Evolutionary conservation across 495 filamentous ascomycete species (phyloP).

Genomic region (Mycothermus thermophilus): DNA sequence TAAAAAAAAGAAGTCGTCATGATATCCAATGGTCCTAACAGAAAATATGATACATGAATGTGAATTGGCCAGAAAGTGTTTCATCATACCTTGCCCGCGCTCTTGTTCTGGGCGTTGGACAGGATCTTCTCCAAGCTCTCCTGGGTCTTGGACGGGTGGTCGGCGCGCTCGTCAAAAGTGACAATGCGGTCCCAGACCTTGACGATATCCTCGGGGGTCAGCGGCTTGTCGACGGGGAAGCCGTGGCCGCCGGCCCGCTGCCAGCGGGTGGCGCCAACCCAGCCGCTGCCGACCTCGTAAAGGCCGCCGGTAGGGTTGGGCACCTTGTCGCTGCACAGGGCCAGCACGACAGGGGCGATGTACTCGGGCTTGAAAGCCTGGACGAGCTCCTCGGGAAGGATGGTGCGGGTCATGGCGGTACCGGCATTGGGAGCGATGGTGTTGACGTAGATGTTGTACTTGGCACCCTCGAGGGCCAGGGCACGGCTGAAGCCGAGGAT

Average conservation of each 20-base stretch:
- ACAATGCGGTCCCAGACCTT: slow-evolving; percentile 66
- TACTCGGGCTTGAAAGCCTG: slow-evolving; percentile 99
- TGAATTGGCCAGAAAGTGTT: too few relatives aligned
- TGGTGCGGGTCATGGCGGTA: slow-evolving; percentile 86
- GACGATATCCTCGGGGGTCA: slow-evolving; percentile 77
- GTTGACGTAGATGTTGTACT: slow-evolving; percentile 98
- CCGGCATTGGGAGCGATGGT: slow-evolving; percentile 97
- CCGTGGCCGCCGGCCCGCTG: slow-evolving; percentile 81
- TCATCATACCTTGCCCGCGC: slow-evolving; percentile 38
- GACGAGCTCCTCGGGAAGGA: slow-evolving; percentile 95
- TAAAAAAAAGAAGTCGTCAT: too few relatives aligned
- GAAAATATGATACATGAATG: too few relatives aligned
- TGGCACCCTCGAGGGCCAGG: slow-evolving; percentile 81
- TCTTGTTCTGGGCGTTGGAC: slow-evolving; percentile 76
- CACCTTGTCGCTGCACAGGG: slow-evolving; percentile 77
- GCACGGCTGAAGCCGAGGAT: slow-evolving; percentile 92
- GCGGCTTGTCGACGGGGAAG: slow-evolving; percentile 77
- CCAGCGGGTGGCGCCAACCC: slow-evolving; percentile 87
- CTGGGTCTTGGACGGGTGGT: slow-evolving; percentile 68
- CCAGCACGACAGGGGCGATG: slow-evolving; percentile 82
- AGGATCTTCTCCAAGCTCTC: slow-evolving; percentile 77
- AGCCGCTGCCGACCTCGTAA: slow-evolving; percentile 94
- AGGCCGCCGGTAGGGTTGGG: slow-evolving; percentile 77
- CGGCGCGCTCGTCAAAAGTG: slow-evolving; percentile 80
- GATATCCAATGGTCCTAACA: too few relatives aligned